These are phyloP conservation scores for Polygonum aviculare DNA, from an alignment of 148 eudicot genomes.

Conservation along the genomic window DNA sequence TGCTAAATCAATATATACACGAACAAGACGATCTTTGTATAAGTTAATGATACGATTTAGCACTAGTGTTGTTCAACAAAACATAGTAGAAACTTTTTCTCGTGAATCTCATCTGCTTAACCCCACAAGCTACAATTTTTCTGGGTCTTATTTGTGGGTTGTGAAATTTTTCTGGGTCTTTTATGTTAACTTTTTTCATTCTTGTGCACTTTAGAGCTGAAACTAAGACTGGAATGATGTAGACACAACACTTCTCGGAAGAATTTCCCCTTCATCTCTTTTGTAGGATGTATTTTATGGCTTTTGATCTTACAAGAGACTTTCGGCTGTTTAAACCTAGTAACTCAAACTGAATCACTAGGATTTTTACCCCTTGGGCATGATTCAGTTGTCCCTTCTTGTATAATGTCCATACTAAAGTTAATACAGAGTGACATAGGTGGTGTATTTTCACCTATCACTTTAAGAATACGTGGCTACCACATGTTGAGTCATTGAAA, in stretches of 20 bases:
- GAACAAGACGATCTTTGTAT: neutral
- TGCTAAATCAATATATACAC: neutral
- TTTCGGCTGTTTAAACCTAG: neutral
- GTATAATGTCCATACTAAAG: neutral
- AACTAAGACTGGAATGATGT: neutral
- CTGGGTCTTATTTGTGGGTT: neutral
- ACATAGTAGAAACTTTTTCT: neutral
- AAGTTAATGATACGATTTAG: neutral
- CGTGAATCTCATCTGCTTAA: neutral
- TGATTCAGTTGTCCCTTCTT: neutral
- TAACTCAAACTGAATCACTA: neutral
- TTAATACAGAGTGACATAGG: neutral
- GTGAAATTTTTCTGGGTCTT: neutral
- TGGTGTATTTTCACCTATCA: neutral
- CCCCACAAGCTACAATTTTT: neutral
- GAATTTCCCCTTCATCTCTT: neutral
- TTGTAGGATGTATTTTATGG: neutral
- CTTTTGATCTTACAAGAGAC: neutral
- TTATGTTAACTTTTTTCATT: neutral
- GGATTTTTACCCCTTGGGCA: neutral
- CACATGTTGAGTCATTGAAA: neutral
- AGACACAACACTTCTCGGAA: neutral
- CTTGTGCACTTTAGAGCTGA: conserved; percentile 1
- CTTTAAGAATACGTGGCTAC: neutral
- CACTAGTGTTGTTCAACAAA: neutral